Percentiles rank a stretch among this genome's conserved stretches.
These are phyloP conservation scores for Boletus tylopilopsis DNA, from an alignment of 768 basidiomycete species.

Conservation along the genomic window DNA sequence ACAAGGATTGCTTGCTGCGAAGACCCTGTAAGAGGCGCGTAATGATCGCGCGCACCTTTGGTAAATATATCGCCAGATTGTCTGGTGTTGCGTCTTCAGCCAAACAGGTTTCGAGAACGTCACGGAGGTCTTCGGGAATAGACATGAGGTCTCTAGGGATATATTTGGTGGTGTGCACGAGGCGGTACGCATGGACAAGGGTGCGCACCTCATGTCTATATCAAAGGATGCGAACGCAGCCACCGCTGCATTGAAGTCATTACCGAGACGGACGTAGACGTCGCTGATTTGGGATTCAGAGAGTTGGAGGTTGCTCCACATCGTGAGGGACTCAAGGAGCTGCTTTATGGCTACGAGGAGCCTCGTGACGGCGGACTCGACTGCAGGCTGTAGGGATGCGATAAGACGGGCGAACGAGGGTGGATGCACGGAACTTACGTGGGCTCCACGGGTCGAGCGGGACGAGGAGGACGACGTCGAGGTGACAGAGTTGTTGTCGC, in stretches of 20 bases:
- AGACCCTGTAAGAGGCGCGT: constrained; percentile 90
- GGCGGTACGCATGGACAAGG: constrained; percentile 12
- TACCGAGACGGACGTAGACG: constrained; percentile 93
- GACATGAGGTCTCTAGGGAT: constrained; percentile 71
- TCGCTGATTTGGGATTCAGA: constrained; percentile 87
- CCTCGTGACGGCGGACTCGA: constrained; percentile 89
- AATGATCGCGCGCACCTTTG: constrained; percentile 88
- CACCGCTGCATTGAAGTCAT: constrained; percentile 95
- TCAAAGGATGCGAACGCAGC: constrained; percentile 80
- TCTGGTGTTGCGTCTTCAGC: constrained; percentile 85
- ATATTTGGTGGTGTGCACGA: constrained; percentile 13
- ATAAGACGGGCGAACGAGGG: neutral
- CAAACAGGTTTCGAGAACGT: constrained; percentile 85
- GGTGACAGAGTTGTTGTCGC: constrained; percentile 50
- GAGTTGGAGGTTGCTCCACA: constrained; percentile 74
- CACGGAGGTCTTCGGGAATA: constrained; percentile 87
- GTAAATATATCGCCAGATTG: constrained; percentile 86
- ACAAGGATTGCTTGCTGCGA: constrained; percentile 87
- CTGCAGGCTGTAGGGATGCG: constrained; percentile 51
- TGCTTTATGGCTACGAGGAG: constrained; percentile 93
- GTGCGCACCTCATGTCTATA: constrained; percentile 86
- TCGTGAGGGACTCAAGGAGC: constrained; percentile 83
- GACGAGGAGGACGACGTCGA: constrained; percentile 35
- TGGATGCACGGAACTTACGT: constrained; percentile 19
- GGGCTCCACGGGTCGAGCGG: constrained; percentile 17